These are phyloP conservation scores for Pseudogymnoascus sp. DNA, from an alignment of 2,329 filamentous ascomycete genomes.

Conservation along the genomic window DNA sequence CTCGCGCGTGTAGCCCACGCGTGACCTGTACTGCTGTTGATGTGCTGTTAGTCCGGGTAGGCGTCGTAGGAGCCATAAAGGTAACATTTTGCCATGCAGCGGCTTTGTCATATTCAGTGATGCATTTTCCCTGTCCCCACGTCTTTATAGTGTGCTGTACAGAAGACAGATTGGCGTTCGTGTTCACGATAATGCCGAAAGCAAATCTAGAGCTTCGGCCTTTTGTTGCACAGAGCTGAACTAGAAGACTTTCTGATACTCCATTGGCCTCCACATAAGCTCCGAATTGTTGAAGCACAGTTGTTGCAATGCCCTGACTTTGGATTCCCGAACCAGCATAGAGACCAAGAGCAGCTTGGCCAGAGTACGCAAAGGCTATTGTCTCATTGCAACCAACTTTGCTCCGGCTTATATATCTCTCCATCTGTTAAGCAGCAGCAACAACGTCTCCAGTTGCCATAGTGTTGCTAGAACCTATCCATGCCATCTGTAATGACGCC, in stretches of 20 bases:
- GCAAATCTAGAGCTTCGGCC: background rate
- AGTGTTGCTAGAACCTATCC: background rate
- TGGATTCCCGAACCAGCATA: background rate
- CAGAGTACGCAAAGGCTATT: slow-evolving; percentile 5
- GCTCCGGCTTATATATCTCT: background rate
- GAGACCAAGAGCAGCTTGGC: background rate
- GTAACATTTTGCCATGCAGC: background rate
- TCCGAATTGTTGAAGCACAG: background rate
- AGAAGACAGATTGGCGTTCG: background rate
- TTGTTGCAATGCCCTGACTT: background rate
- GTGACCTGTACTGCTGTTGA: background rate
- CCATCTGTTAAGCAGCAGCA: background rate
- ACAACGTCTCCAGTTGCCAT: background rate
- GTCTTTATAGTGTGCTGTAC: background rate
- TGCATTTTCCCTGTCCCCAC: background rate
- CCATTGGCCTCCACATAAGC: background rate
- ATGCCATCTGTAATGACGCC: background rate
- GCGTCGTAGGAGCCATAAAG: background rate
- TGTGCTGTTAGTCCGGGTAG: background rate
- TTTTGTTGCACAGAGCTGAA: slow-evolving; percentile 1
- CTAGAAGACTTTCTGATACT: background rate
- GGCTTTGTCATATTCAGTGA: background rate
- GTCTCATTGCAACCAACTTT: background rate
- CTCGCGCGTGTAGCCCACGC: slow-evolving; percentile 12
- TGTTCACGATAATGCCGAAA: background rate